Percentiles rank a stretch among this genome's conserved stretches.
These are phyloP conservation scores for Neofusicoccum sp. DNA, from an alignment of 2,329 filamentous ascomycete genomes.

Conservation along the genomic window DNA sequence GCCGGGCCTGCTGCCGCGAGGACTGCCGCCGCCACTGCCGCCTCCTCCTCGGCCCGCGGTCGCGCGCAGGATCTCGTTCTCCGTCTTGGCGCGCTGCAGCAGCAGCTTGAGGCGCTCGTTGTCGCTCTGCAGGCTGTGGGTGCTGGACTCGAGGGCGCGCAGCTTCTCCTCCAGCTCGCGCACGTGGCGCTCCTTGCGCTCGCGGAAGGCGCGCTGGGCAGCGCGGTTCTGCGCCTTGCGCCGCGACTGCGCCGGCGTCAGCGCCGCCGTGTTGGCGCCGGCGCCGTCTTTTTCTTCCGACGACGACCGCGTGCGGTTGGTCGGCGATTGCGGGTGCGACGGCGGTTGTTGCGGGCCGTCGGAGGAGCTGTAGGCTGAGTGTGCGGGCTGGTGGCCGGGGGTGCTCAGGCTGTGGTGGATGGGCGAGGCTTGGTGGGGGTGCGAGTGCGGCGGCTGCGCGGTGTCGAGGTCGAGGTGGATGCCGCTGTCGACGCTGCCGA, in stretches of 20 bases:
- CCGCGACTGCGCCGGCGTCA: constrained; percentile 51
- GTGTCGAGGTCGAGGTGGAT: constrained; percentile 34
- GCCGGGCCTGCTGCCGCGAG: background rate
- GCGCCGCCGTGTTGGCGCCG: background rate
- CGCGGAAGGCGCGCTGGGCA: constrained; percentile 89
- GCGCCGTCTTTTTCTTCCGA: constrained; percentile 27
- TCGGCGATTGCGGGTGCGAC: background rate
- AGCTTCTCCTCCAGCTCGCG: constrained; percentile 90
- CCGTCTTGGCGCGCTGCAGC: constrained; percentile 78
- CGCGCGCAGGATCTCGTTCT: constrained; percentile 89
- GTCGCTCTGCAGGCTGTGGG: constrained; percentile 70
- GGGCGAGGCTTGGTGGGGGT: constrained; percentile 11
- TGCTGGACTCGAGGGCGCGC: constrained; percentile 70
- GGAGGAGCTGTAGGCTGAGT: constrained; percentile 23
- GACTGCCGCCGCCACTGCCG: background rate
- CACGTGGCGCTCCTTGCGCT: constrained; percentile 91
- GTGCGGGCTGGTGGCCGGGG: constrained; percentile 45
- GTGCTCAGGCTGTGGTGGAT: constrained; percentile 32
- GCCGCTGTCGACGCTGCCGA: constrained; percentile 45
- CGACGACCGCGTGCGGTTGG: background rate
- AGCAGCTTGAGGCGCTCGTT: constrained; percentile 85
- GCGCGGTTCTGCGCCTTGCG: constrained; percentile 71
- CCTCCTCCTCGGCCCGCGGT: background rate
- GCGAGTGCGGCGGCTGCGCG: background rate
- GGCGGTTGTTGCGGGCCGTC: constrained; percentile 26